phyloP scores from a whole-genome alignment of 2,329 filamentous ascomycete genomes.

The Colletotrichum endophyticum region DNA sequence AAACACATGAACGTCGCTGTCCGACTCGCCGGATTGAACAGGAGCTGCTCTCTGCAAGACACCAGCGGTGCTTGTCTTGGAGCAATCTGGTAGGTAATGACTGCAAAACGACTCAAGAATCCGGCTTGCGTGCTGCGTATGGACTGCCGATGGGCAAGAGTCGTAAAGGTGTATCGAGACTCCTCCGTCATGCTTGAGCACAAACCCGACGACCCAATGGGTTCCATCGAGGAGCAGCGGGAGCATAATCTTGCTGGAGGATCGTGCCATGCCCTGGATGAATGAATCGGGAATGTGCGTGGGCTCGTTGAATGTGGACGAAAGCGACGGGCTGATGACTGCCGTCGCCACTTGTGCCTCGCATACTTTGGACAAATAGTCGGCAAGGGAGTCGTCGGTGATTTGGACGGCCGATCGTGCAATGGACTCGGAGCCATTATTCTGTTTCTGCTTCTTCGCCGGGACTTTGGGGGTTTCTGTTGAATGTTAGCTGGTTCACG shows the following conservation, averaged over 20 bases:
- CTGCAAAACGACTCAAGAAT: background rate
- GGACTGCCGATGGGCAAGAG: background rate
- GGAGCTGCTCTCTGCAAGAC: background rate
- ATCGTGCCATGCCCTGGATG: background rate
- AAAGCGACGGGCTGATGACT: background rate
- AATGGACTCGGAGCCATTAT: background rate
- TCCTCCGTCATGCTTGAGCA: background rate
- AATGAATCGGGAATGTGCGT: background rate
- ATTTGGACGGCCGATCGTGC: background rate
- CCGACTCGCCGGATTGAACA: background rate
- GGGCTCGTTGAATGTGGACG: background rate
- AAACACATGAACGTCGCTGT: background rate
- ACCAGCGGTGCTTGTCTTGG: background rate
- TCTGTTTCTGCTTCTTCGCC: background rate
- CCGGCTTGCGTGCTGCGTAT: background rate
- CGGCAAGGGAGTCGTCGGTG: background rate
- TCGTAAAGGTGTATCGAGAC: background rate
- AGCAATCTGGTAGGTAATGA: background rate
- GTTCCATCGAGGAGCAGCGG: background rate
- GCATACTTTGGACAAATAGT: background rate
- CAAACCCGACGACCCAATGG: background rate
- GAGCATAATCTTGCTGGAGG: background rate
- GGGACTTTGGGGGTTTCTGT: background rate
- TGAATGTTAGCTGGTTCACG: background rate
- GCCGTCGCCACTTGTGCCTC: background rate